Percentiles rank a stretch among this genome's conserved stretches.
phyloP scores from a whole-genome alignment of 116 monocot genomes.

The Phalaenopsis hybrid region DNA sequence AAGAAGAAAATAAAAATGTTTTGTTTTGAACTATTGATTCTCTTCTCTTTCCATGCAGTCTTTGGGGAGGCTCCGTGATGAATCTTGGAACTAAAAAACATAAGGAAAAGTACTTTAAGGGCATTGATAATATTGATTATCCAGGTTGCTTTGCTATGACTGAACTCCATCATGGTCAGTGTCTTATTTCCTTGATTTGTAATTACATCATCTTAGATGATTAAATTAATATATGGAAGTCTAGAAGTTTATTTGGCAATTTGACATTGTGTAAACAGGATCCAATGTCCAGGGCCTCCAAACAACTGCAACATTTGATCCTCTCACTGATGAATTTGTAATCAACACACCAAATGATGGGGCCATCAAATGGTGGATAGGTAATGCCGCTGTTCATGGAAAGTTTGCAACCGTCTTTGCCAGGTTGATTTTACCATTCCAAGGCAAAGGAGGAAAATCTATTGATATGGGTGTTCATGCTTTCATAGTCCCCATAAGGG shows the following conservation, averaged over 20 bases:
- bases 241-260: neutral
- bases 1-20: too few relatives aligned
- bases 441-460: slow-evolving; percentile 32
- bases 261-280: slow-evolving; percentile 26
- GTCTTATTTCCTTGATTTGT: slow-evolving; percentile 64
- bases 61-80: slow-evolving; percentile 94
- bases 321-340: slow-evolving; percentile 71
- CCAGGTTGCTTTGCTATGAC: slow-evolving; percentile 99
- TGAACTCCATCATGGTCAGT: slow-evolving; percentile 90
- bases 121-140: slow-evolving; percentile 82
- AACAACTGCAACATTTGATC: slow-evolving; percentile 92
- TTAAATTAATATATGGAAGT: neutral
- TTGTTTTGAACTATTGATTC: neutral
- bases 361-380: slow-evolving; percentile 99
- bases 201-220: slow-evolving; percentile 77
- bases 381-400: slow-evolving; percentile 87
- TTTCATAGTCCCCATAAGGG: slow-evolving; percentile 89
- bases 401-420: slow-evolving; percentile 95
- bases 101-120: slow-evolving; percentile 76
- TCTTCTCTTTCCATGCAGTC: slow-evolving; percentile 33
- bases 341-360: slow-evolving; percentile 90
- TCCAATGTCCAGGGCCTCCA: slow-evolving; percentile 93
- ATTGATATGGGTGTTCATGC: slow-evolving; percentile 92
- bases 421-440: slow-evolving; percentile 57
- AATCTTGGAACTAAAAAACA: slow-evolving; percentile 93